phyloP scores from a whole-genome alignment of 495 filamentous ascomycete genomes.

The Hyaloscypha finlandica region DNA sequence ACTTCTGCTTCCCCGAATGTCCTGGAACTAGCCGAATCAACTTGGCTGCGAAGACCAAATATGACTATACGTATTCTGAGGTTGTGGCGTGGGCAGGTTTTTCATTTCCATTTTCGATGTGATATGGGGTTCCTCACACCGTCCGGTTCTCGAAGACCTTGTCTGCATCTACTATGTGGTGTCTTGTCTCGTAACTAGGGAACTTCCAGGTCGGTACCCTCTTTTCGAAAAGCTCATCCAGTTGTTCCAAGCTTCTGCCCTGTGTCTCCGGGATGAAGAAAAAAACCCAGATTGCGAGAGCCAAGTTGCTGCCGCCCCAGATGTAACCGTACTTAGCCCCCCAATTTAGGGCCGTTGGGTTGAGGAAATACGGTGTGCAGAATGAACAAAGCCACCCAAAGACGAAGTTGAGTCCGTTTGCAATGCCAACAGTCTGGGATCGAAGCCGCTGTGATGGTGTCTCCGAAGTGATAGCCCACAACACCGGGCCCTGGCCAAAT shows the following conservation, averaged over 20 bases:
- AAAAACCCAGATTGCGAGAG: constrained; percentile 51
- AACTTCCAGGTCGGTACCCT: constrained; percentile 42
- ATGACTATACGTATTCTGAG: background rate
- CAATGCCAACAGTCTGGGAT: constrained; percentile 53
- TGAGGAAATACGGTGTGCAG: constrained; percentile 52
- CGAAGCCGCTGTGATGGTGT: constrained; percentile 49
- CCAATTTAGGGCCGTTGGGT: constrained; percentile 50
- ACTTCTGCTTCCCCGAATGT: too few relatives aligned
- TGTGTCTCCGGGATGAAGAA: constrained; percentile 51
- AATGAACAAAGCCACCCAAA: constrained; percentile 47
- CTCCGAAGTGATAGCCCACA: constrained; percentile 38
- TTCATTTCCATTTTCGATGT: background rate
- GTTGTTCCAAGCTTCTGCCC: constrained; percentile 58
- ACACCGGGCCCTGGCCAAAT: constrained; percentile 11
- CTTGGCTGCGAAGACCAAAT: too few relatives aligned
- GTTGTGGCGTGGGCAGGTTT: background rate
- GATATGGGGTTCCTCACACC: background rate
- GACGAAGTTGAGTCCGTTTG: constrained; percentile 47
- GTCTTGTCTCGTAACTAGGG: constrained; percentile 20
- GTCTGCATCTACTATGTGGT: constrained; percentile 4
- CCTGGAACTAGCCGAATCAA: too few relatives aligned
- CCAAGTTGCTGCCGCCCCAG: constrained; percentile 52
- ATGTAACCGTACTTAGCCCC: constrained; percentile 54
- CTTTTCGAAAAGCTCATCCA: constrained; percentile 56
- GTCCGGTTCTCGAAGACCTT: background rate